Evolutionary conservation across 495 filamentous ascomycete species (phyloP), one percentile per base, ranked within the genome.

Genomic region (Lophiostoma macrostomum): DNA sequence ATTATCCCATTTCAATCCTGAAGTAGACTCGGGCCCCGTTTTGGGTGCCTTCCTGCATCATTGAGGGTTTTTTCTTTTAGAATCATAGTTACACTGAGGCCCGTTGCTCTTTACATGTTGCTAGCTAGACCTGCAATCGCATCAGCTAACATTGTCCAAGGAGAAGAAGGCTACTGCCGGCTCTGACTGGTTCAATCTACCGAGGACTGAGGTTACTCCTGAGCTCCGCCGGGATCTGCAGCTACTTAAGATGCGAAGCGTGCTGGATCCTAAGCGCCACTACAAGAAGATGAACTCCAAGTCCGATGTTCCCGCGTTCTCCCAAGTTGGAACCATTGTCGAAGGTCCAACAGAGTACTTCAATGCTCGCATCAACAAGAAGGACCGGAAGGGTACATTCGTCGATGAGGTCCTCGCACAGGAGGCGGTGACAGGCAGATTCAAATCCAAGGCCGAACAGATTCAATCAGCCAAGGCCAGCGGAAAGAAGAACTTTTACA

Each of bases 61-160:
- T 71, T 87, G 88, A 90, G 80, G 90, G 85, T 70, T 64, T 71
- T 76, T 71, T 73, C 75, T 80, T 35, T 37, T 10, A 12, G 36
- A 23, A 39, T 90, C 89, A 96, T 96, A 98, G 93, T 98, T 98
- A 98, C 93, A 91, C 91, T 96, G 91, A 97, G 73, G 75, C 75
- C 71, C 32, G 38, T 27, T 36, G 52, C 55, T 55, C 30, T 55
- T 24, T 30, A 2, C 30, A n/a, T 20, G 12, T 18, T 23, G 23
- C 48, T 44, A 51, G 30, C 56, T 30, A 22, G 37, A 13, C 54
- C 23, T 28, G 7, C 20, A 13, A 5, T 23, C 30, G 11, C 7
- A n/a, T n/a, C 70, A 75, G 56, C 76, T 65, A 38, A 49, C 36
- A 13, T 19, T 37, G 43, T 20, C 22, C 44, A 28, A 71, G 78